These are phyloP conservation scores for Geotrichum reessii DNA, from an alignment of 1,139 yeast genomes.

Conservation along the genomic window DNA sequence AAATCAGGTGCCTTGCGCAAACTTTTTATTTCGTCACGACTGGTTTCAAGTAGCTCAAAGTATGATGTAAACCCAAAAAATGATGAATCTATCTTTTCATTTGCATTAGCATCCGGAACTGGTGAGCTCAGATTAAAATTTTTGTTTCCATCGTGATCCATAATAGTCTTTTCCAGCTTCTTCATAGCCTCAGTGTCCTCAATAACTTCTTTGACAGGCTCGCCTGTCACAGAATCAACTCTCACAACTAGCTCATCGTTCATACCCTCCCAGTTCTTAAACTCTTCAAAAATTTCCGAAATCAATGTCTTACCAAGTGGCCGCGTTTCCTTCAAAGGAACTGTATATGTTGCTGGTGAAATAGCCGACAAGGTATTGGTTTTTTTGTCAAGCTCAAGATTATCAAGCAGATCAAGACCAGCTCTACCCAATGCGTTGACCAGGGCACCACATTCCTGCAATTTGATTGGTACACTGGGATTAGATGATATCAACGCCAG, in stretches of 20 bases:
- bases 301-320: slow-evolving; percentile 30
- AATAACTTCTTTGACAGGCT: slow-evolving; percentile 21
- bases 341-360: slow-evolving; percentile 9
- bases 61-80: slow-evolving; percentile 29
- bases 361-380: neutral
- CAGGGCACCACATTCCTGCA: slow-evolving; percentile 50
- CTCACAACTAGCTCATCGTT: slow-evolving; percentile 34
- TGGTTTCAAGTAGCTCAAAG: slow-evolving; percentile 47
- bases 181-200: neutral
- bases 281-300: slow-evolving; percentile 53
- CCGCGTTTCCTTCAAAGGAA: neutral
- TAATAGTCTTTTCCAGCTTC: neutral
- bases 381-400: slow-evolving; percentile 2
- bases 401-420: slow-evolving; percentile 22
- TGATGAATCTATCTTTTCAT: neutral
- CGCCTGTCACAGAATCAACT: slow-evolving; percentile 72
- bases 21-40: slow-evolving; percentile 58
- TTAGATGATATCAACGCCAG: slow-evolving; percentile 80
- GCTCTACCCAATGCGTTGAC: slow-evolving; percentile 27
- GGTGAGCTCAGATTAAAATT: neutral
- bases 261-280: slow-evolving; percentile 31
- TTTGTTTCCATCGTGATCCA: neutral
- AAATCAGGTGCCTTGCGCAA: slow-evolving; percentile 51
- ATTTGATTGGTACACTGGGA: slow-evolving; percentile 53
- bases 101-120: neutral